Evolutionary conservation across 768 basidiomycete genomes (phyloP).

Genomic region (Aureoboletus auriporus): DNA sequence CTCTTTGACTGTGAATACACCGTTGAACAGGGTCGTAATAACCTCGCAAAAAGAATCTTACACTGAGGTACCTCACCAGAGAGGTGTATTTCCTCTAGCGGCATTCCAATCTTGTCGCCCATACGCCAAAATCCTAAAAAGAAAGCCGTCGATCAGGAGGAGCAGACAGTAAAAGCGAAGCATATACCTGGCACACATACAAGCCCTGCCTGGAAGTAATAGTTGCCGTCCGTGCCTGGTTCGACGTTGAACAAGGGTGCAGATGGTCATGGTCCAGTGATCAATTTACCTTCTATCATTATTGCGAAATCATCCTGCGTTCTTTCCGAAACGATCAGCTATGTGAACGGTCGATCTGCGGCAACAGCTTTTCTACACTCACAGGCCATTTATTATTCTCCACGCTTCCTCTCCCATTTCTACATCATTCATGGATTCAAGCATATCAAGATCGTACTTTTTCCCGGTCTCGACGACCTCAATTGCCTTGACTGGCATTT

Average conservation of each 20-base stretch:
- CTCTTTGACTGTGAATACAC: conserved; percentile 44
- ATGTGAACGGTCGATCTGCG: neutral
- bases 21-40: neutral
- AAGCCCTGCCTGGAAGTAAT: conserved; percentile 75
- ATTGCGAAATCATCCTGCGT: conserved; percentile 57
- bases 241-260: neutral
- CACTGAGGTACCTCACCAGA: conserved; percentile 69
- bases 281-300: conserved; percentile 52
- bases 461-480: conserved; percentile 47
- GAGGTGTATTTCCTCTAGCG: conserved; percentile 66
- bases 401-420: conserved; percentile 52
- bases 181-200: conserved; percentile 60
- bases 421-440: conserved; percentile 21
- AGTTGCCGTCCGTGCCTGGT: conserved; percentile 60
- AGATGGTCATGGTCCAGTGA: neutral
- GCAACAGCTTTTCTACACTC: conserved; percentile 23
- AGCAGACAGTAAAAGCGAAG: neutral
- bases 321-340: conserved; percentile 24
- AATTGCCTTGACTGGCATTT: conserved; percentile 50
- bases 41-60: conserved; percentile 28
- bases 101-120: conserved; percentile 71
- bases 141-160: neutral
- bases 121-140: conserved; percentile 74
- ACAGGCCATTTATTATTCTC: conserved; percentile 60
- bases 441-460: conserved; percentile 49